Conservation (phyloP, 768 basidiomycete species). For the Mycena galopus region DNA sequence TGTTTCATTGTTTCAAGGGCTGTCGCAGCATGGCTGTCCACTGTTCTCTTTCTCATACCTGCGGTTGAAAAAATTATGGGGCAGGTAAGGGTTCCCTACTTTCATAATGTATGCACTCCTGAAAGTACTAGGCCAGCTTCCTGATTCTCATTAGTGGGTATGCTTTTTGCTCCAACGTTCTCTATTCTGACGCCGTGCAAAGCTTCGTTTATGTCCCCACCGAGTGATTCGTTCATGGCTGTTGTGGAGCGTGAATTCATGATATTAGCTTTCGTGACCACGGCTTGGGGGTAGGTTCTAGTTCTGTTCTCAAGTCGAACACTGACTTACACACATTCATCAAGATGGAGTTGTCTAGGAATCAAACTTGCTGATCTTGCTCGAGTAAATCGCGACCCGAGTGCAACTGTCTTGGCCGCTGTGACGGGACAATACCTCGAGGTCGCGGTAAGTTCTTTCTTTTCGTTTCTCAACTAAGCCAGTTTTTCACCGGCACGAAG, state of each 20-base stretch:
- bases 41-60: conserved; percentile 71
- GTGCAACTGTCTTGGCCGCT: conserved; percentile 53
- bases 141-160: conserved; percentile 70
- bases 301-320: conserved; percentile 39
- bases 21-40: conserved; percentile 70
- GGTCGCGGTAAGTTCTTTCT: conserved; percentile 47
- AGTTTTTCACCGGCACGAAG: conserved; percentile 43
- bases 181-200: conserved; percentile 17
- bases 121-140: conserved; percentile 66
- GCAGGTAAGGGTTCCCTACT: conserved; percentile 55
- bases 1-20: conserved; percentile 48
- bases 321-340: conserved; percentile 2
- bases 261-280: conserved; percentile 61
- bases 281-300: conserved; percentile 73
- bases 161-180: background rate
- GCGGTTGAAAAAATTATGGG: conserved; percentile 64
- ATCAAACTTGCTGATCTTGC: conserved; percentile 72
- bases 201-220: conserved; percentile 78
- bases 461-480: conserved; percentile 1
- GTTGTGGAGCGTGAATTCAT: conserved; percentile 75
- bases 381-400: conserved; percentile 57
- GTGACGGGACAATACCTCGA: conserved; percentile 71
- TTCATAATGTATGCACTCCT: background rate
- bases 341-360: conserved; percentile 76
- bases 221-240: conserved; percentile 74